Evolutionary conservation across 768 basidiomycete genomes (phyloP), one percentile per base, ranked within the genome.

Genomic region (Lentinus brumalis): DNA sequence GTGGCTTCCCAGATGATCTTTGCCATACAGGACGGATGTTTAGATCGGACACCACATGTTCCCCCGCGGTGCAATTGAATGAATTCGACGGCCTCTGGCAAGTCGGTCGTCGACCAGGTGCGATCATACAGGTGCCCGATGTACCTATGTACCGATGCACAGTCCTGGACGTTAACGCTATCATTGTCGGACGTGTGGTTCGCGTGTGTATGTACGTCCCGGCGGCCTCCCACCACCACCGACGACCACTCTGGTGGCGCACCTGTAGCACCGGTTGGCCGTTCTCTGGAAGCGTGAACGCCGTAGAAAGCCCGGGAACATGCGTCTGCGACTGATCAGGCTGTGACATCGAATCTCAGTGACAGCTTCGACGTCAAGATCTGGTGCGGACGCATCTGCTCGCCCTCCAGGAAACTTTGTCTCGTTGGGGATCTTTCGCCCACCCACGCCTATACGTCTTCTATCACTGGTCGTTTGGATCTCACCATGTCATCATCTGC

Each of bases 341-440:
- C 16, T 39, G 9, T 39, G 46, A 21, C 53, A 44, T 40, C 47
- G 56, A 62, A 62, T 58, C 61, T 57, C n/a, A 15, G 42, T 21
- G 39, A 30, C 50, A 18, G 52, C 52, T 35, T 31, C 18, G 45
- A 52, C 21, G 30, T 16, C 46, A 45, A 53, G 56, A 57, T 61
- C 61, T 50, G 30, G 56, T 39, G 26, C 26, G 35, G 46, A 15
- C 60, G 38, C 55, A 57, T 61, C 55, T 56, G n/a, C 50, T 18
- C 42, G 42, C 46, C 46, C 46, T 41, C 50, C 55, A 47, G 56
- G 50, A 42, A 56, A 50, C 42, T 40, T 46, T 61, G 55, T 57
- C 35, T 35, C 35, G 35, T 35, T 52, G 42, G 44, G 26, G 60
- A 61, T 54, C 56, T 40, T 50, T 44, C 39, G 47, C 41, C 32